Percentiles rank a stretch among this genome's conserved stretches.
Conservation (phyloP, 225 moss, liverwort and hornwort genomes). For the Marchantia polymorpha region DNA sequence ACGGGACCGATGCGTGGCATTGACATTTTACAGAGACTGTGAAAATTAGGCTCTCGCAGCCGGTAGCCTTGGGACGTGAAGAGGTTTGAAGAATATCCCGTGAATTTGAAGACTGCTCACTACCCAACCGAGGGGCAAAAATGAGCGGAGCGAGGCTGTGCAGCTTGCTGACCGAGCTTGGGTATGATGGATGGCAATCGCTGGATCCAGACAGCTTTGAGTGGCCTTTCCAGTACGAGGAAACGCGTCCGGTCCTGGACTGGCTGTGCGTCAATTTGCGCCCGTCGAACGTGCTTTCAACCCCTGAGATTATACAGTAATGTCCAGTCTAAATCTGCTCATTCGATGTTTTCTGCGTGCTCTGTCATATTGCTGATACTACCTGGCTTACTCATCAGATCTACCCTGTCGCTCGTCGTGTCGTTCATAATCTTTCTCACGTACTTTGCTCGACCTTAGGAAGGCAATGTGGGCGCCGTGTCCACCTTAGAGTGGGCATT, state of each 20-base stretch:
- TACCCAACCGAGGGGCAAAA: constrained; percentile 1
- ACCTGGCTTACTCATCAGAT: background rate
- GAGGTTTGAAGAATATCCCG: background rate
- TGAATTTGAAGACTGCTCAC: background rate
- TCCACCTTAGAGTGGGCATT: background rate
- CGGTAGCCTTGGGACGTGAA: background rate
- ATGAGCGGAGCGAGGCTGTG: constrained; percentile 97
- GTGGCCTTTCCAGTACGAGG: constrained; percentile 98
- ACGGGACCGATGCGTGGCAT: background rate
- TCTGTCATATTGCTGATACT: background rate
- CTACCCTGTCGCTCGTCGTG: background rate
- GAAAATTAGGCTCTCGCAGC: background rate
- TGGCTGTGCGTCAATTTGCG: constrained; percentile 94
- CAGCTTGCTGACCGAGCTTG: constrained; percentile 74
- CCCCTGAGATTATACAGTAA: constrained; percentile 78
- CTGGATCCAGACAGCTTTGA: constrained; percentile 97
- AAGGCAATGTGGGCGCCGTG: background rate
- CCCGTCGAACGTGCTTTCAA: constrained; percentile 83
- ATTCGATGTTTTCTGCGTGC: background rate
- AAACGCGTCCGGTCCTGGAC: constrained; percentile 79
- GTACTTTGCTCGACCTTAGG: background rate
- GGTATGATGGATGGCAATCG: constrained; percentile 92
- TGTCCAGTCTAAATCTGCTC: background rate
- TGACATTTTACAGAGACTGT: background rate
- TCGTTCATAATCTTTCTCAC: background rate